Evolutionary conservation across 2,329 filamentous ascomycete species (phyloP), one percentile per base, ranked within the genome.

Genomic region (Fusarium annulatum): DNA sequence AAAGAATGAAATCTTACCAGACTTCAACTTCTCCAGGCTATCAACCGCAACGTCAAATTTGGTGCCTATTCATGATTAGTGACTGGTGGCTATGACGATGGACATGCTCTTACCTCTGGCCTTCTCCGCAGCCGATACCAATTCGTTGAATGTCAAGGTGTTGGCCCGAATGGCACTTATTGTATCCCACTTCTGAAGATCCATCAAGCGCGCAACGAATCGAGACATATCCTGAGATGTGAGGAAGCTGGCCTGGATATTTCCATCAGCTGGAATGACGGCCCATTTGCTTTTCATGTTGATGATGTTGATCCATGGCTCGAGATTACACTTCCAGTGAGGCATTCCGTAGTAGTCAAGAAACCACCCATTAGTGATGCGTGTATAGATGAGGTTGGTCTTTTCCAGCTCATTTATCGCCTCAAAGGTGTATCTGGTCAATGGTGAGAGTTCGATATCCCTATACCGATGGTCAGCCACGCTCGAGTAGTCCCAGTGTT

Each of bases 301-400:
- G 19, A 77, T 3, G 2, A 74, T n/a, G 9, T 77, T 77, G 33
- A 77, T 66, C 76, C 76, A 77, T 1, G 76, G 76, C 6, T 74
- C 64, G 7, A 76, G n/a, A 16, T 77, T 41, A 1, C 68, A 71
- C 38, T 73, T 62, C 63, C 75, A 70, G 23, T 62, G 18, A 0
- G 77, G 78, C 70, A 78, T 70, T 23, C 75, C 78, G 4, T 77
- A 79, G 59, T 79, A 79, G 34, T 79, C 78, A 3, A 77, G 62
- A 43, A 79, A 78, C 67, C 71, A 76, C 3, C 75, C 77, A 16
- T 71, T 77, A 3, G 42, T 53, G 3, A 79, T 48, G 6, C 75
- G 77, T 0, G 77, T 79, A 16, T 71, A 76, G 0, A 7, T 33
- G 0, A 76, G 55, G 3, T 21, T 28, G 0, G 71, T 76, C 9